These are phyloP conservation scores for Linum usitatissimum DNA, from an alignment of 345 rosid species.

Conservation along the genomic window DNA sequence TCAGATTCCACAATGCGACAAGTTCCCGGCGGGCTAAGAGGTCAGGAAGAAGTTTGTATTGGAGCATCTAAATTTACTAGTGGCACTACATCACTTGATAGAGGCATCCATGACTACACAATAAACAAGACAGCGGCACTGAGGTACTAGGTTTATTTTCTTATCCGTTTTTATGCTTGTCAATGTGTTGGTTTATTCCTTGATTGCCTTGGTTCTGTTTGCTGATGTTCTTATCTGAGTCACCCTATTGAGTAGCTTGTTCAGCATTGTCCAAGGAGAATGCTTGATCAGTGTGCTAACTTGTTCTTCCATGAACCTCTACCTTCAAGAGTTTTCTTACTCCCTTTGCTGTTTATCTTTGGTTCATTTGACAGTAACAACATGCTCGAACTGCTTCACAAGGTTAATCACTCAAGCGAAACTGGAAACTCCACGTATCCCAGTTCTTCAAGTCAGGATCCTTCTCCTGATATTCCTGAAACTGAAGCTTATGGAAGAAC, in stretches of 20 bases:
- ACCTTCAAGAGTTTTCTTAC: not conserved
- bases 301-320: not conserved
- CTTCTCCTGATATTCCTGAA: slow-evolving; percentile 35
- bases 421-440: slow-evolving; percentile 30
- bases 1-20: slow-evolving; percentile 24
- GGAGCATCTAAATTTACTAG: slow-evolving; percentile 32
- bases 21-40: slow-evolving; percentile 26
- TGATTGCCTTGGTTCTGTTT: not conserved
- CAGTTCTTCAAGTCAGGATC: slow-evolving; percentile 35
- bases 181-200: not conserved
- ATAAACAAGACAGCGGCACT: slow-evolving; percentile 33
- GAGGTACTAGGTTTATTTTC: slow-evolving; percentile 33
- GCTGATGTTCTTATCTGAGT: not conserved
- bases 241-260: not conserved
- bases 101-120: slow-evolving; percentile 27
- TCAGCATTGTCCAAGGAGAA: not conserved
- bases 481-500: slow-evolving; percentile 44
- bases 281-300: not conserved
- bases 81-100: slow-evolving; percentile 33
- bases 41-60: slow-evolving; percentile 19
- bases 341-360: not conserved
- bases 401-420: slow-evolving; percentile 62
- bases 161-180: not conserved
- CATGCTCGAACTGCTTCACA: slow-evolving; percentile 87
- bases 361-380: slow-evolving; percentile 40